Evolutionary conservation across 805 yeast species (phyloP), one percentile per base, ranked within the genome.

Genomic region (Metschnikowia matae): DNA sequence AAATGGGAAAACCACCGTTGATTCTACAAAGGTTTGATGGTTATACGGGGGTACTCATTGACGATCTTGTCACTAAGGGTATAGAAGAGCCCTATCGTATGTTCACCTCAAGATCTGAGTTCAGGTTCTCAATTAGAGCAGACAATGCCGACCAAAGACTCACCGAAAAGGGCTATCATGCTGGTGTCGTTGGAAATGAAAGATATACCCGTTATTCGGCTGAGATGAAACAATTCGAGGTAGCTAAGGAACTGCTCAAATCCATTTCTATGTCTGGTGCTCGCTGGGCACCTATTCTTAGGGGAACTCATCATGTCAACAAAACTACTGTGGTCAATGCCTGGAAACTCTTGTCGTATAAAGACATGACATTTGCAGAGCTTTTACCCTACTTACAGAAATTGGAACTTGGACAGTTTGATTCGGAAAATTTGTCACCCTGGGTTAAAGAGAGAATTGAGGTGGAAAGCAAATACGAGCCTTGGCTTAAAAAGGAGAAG

Each of bases 41-140:
- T 1, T 91, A 89, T 60, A 78, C 88, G 48, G 99, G 99, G 1
- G 96, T 94, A 5, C 71, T 94, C 51, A 84, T 94, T 44, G 99
- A 94, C 67, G 99, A 94, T 70, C 74, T 94, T 56, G 86, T 91
- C 31, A 91, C 97, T 0, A 89, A 89, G 65, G 99, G 99, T 17
- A 96, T 94, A 1, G 88, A 84, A 53, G 99, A 94, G 66, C 99
- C 99, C 1, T 94, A 94, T 65, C 74, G 99, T 55, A 94, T 94
- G 99, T 94, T 94, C 63, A 94, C 99, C 0, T 89, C 97, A 5
- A 78, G 99, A 46, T 87, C 96, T 0, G 99, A 94, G 65, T 94
- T 89, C 65, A 76, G 99, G 63, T 82, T 94, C 36, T 84, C 90
- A 33, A 89, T 90, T 4, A 75, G 99, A 52, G 84, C 96, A 0